These are phyloP conservation scores for Vitis hybrid DNA, from an alignment of 177 flowering plant genomes.

Conservation along the genomic window DNA sequence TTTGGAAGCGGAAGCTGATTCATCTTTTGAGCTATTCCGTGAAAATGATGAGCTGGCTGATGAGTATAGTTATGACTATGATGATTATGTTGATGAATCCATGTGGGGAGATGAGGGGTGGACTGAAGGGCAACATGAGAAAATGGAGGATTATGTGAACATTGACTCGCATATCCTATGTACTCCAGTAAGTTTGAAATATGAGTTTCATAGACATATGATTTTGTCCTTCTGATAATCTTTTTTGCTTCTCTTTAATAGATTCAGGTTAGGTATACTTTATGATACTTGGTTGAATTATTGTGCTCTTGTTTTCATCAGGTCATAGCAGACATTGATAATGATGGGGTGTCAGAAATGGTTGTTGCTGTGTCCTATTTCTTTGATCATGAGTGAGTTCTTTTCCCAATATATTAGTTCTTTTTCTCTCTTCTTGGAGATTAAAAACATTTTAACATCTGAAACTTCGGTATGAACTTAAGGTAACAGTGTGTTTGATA, in stretches of 20 bases:
- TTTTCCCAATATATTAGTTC: not conserved
- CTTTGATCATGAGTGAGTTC: conserved; percentile 96
- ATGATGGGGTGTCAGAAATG: conserved; percentile 92
- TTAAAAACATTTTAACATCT: too few species aligned
- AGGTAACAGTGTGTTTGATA: not conserved
- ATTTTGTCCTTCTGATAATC: not conserved
- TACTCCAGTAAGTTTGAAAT: conserved; percentile 81
- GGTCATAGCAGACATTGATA: conserved; percentile 98
- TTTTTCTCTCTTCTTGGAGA: not conserved
- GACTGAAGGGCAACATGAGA: conserved; percentile 77
- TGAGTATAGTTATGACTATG: conserved; percentile 96
- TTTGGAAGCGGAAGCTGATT: conserved; percentile 86
- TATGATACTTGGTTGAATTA: not conserved
- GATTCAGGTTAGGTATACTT: not conserved
- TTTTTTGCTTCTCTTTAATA: not conserved
- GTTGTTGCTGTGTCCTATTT: conserved; percentile 93
- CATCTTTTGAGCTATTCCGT: conserved; percentile 91
- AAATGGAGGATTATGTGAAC: conserved; percentile 74
- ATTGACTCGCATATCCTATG: conserved; percentile 83
- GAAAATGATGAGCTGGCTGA: conserved; percentile 86
- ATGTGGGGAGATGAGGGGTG: conserved; percentile 99
- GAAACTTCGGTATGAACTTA: not conserved
- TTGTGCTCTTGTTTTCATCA: conserved; percentile 26
- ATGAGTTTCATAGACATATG: not conserved
- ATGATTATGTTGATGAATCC: conserved; percentile 90